Conservation (phyloP, 495 filamentous ascomycete genomes). For the Cudoniella acicularis region DNA sequence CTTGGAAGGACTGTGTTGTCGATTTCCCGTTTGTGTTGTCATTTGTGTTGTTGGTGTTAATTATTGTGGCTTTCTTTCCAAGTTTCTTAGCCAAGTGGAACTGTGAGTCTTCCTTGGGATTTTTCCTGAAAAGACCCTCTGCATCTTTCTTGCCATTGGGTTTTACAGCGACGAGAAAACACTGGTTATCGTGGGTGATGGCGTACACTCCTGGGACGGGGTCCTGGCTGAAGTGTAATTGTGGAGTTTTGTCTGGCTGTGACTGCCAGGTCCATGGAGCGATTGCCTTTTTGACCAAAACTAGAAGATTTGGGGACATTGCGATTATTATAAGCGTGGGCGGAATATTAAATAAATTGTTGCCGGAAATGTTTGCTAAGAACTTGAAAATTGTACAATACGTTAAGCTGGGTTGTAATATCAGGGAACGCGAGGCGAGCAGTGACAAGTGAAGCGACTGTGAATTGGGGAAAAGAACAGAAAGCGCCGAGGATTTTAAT, state of each 20-base stretch:
- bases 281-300: neutral
- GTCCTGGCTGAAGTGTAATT: neutral
- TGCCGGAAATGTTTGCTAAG: no score
- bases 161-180: slow-evolving; percentile 5
- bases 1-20: no score
- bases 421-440: neutral
- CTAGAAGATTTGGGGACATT: neutral
- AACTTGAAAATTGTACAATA: neutral
- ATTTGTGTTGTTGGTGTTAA: no score
- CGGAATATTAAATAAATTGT: no score
- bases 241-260: neutral
- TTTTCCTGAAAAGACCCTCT: neutral
- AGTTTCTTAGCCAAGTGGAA: neutral
- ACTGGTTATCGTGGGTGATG: neutral
- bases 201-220: slow-evolving; percentile 9
- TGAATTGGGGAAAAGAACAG: neutral
- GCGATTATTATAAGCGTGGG: no score
- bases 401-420: neutral
- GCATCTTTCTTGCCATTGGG: neutral
- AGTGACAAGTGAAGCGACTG: neutral
- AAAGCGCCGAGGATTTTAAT: neutral
- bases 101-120: neutral
- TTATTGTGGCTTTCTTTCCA: neutral
- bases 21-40: no score
- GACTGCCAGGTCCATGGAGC: neutral